Base-by-base conservation (phyloP, 2,329 filamentous ascomycete genomes). In the Diaporthe citrichinensis region DNA sequence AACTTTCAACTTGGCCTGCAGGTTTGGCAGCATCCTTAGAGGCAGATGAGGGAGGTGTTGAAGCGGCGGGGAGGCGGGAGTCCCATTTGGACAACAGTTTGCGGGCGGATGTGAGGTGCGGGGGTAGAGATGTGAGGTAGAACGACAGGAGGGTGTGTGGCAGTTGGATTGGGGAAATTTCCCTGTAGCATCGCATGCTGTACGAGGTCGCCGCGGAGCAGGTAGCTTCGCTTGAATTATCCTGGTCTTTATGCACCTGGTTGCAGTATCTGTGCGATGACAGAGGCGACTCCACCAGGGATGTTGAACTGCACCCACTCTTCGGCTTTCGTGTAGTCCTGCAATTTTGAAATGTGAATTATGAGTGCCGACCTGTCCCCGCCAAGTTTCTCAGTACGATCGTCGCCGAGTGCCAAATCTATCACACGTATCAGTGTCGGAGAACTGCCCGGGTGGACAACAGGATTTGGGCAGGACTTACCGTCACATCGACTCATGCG, bases 21-120 rank as follows among this genome's bases (percentile, higher is more conserved):
- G 44, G 28, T 68, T 6, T 68, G 31, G 44, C 62, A 68, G 46
- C 62, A 68, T 31, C 59, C 59, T 46, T 67, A 67, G 62, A 7
- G 17, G 44, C 44, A 49, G 20, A n/a, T 36, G 17, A 67, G 44
- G 44, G 28, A 34, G 7, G 25, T 2, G 10, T 46, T n/a, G 25
- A 46, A 65, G 41, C 61, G 31, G 10, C 25, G 25, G 17, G 25
- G 36, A 41, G 14, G 36, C 12, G 31, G 36, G 36, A 23, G 53
- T 23, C 2, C 23, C n/a, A 4, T n/a, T 39, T 39, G 57, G 57
- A 20, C 7, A 28, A n/a, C 17, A 6, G 4, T 17, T 28, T n/a
- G 8, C 2, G 23, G n/a, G 58, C 14, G 12, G 8, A 0, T 28
- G 36, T 14, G 36, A 25, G 12, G 57, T 20, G 34, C 34, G 23